These are phyloP conservation scores for Umbelopsis vinacea DNA, from an alignment of 192 early-diverging fungal genomes.

Conservation along the genomic window DNA sequence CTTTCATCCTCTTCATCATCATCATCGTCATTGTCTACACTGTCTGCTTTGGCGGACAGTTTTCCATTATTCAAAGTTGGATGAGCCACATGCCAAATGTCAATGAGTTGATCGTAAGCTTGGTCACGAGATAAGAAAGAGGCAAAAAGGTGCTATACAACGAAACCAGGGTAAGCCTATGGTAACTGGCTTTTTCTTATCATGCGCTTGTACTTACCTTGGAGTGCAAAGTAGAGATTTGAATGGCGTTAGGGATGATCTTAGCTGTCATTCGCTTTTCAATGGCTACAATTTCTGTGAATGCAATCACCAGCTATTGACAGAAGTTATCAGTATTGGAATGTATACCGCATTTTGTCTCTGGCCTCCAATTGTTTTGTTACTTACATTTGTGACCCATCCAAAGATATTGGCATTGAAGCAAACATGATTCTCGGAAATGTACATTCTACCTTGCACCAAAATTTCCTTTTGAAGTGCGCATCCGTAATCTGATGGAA, in stretches of 20 bases:
- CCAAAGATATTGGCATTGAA: constrained; percentile 93
- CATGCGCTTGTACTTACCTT: constrained; percentile 48
- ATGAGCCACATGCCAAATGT: constrained; percentile 56
- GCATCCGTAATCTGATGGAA: constrained; percentile 71
- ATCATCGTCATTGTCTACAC: background rate
- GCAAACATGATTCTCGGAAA: constrained; percentile 79
- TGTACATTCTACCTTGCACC: constrained; percentile 82
- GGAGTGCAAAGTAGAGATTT: constrained; percentile 71
- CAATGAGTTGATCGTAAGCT: constrained; percentile 72
- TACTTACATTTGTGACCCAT: constrained; percentile 74
- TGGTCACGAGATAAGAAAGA: constrained; percentile 87
- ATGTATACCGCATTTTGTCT: background rate
- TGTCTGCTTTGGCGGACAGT: background rate
- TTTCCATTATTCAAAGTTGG: constrained; percentile 7
- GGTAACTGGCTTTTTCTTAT: background rate
- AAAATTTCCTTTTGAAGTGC: constrained; percentile 90
- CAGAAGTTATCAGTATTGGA: background rate
- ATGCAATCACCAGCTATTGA: constrained; percentile 65
- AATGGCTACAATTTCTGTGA: constrained; percentile 79
- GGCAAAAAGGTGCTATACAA: constrained; percentile 72
- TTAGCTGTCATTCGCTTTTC: constrained; percentile 86
- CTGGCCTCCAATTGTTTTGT: too few species aligned
- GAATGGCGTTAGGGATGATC: constrained; percentile 89
- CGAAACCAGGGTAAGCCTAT: background rate
- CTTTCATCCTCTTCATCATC: constrained; percentile 1